Evolutionary conservation across 176 grass and related monocot genomes (phyloP), one percentile per base, ranked within the genome.

Genomic region (Thalia dealbata): DNA sequence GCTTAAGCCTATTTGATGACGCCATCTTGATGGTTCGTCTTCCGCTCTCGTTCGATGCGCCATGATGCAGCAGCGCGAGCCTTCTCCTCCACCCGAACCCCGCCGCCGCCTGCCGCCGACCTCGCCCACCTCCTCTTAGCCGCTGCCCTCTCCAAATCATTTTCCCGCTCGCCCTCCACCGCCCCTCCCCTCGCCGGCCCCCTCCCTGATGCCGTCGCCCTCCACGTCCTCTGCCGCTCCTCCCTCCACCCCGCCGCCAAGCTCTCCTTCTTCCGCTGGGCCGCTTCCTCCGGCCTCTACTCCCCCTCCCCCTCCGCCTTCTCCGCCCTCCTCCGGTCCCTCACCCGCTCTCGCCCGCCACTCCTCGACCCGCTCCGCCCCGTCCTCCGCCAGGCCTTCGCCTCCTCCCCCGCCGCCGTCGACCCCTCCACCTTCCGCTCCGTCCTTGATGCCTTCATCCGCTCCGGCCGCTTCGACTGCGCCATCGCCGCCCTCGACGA

Each of bases 261-360:
- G 78, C 92, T 87, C 72, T 91, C 73, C 61, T 96, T 89, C 84
- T 88, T 88, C 69, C 84, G 74, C 78, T 84, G 76, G 62, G 79
- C 74, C 75, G 81, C 71, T 69, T 83, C 84, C 59, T 52, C 66
- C 19, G 55, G 44, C 72, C 71, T 73, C 7, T 23, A 62, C 12
- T 72, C 82, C 76, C 72, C 86, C 56, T 67, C 83, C 61, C 66
- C 56, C 10, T 14, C 82, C 68, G 84, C 82, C 63, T 87, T 91
- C 56, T 82, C 82, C 50, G 55, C 64, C 25, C 84, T 87, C 50
- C 79, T 91, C 76, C 73, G 76, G 61, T 71, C 61, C 35, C 82
- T 88, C 80, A 44, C 67, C 61, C 55, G 58, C 2, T 79, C 75
- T 52, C 79, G 82, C 3, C 82, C 85, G 3, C 74, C 80, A 16